Evolutionary conservation across 2,329 filamentous ascomycete species (phyloP).

Genomic region (Peltaster fructicola): DNA sequence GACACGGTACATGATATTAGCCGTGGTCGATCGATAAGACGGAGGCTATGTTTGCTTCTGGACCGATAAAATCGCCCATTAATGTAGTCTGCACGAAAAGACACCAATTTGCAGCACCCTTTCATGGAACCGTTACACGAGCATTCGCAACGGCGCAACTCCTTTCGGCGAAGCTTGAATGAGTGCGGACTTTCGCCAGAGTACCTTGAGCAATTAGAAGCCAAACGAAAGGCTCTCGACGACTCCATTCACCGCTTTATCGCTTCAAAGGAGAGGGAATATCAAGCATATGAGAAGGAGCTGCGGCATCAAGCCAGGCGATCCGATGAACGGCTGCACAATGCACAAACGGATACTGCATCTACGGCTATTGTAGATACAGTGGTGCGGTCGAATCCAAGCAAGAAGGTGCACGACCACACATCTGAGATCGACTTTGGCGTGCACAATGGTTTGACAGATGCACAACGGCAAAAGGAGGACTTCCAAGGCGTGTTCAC

Average conservation of each 20-base stretch:
- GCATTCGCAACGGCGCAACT: constrained; percentile 7
- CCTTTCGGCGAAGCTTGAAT: constrained; percentile 7
- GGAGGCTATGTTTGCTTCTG: no score
- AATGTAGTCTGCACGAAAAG: no score
- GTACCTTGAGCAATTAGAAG: constrained; percentile 17
- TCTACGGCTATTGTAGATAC: no score
- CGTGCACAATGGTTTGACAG: constrained; percentile 12
- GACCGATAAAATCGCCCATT: no score
- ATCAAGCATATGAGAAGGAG: constrained; percentile 20
- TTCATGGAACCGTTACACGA: no score
- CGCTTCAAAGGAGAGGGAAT: constrained; percentile 20
- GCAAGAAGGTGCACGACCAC: no score
- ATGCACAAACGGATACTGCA: neutral
- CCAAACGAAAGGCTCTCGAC: constrained; percentile 20
- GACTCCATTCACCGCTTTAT: constrained; percentile 22
- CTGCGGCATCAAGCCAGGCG: constrained; percentile 11
- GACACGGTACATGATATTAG: no score
- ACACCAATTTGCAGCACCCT: no score
- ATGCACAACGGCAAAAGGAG: constrained; percentile 16
- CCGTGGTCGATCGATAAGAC: no score
- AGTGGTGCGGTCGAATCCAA: no score
- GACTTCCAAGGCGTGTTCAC: constrained; percentile 21
- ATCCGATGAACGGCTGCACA: no score
- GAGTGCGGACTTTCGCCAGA: constrained; percentile 13
- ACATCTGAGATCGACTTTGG: no score